These are phyloP conservation scores for Fusarium floridanum DNA, from an alignment of 2,329 filamentous ascomycete genomes.

Conservation along the genomic window DNA sequence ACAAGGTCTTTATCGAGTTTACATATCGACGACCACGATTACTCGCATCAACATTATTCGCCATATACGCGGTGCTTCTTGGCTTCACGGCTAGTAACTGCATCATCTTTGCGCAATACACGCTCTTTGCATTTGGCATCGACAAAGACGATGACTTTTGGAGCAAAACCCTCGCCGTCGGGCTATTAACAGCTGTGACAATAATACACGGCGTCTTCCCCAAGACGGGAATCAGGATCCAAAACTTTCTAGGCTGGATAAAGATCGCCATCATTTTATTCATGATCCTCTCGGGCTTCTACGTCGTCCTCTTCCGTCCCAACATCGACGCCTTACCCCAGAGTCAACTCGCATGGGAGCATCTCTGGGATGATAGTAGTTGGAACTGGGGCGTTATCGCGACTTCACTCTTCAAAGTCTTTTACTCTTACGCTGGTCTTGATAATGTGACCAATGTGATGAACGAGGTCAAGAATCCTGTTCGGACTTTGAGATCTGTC, in stretches of 20 bases:
- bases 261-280: conserved; percentile 72
- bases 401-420: conserved; percentile 76
- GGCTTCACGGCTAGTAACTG: conserved; percentile 79
- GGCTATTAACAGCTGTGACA: conserved; percentile 68
- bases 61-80: conserved; percentile 72
- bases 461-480: conserved; percentile 77
- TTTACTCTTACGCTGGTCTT: conserved; percentile 77
- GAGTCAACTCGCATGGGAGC: conserved; percentile 58
- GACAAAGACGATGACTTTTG: conserved; percentile 63
- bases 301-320: conserved; percentile 65
- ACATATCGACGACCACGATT: conserved; percentile 74
- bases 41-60: conserved; percentile 73
- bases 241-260: conserved; percentile 73
- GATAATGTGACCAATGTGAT: conserved; percentile 78
- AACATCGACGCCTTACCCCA: conserved; percentile 21
- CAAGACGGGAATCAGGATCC: conserved; percentile 68
- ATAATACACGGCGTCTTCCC: conserved; percentile 71
- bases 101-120: conserved; percentile 76
- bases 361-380: conserved; percentile 73
- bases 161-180: conserved; percentile 69
- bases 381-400: conserved; percentile 78
- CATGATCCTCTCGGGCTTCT: conserved; percentile 72
- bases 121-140: conserved; percentile 68
- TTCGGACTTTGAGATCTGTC: conserved; percentile 74
- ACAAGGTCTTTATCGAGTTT: conserved; percentile 80